Base-by-base conservation (phyloP, 805 yeast species). In the Yamadazyma takamatsuzukensis region DNA sequence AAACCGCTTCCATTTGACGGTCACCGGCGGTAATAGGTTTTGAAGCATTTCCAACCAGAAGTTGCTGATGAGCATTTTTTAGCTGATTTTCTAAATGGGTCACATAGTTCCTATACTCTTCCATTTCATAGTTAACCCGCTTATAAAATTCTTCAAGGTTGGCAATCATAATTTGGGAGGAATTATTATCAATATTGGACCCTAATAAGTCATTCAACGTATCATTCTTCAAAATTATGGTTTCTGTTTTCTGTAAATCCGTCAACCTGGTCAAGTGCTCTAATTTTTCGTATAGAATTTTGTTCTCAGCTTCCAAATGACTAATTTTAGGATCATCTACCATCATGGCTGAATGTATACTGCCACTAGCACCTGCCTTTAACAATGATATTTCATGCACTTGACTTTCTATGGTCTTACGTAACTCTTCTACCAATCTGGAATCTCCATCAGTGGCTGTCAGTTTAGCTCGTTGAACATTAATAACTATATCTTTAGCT, bases 401-500 rank as follows among this genome's bases (percentile, higher is more conserved):
- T 50, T 80, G 87, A 10, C 58, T 64, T 38, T 79, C 84, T n/a
- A 85, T 61, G 22, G 83, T 80, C 17, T 59, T 59, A 32, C 70
- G 64, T 33, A 87, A 64, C 29, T 71, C 74, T 39, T 72, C 77
- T 12, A 85, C 72, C 8, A 76, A 53, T 15, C 39, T 47, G 3
- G 56, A 30, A 30, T 62, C 71, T 8, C 39, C 32, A 11, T 70
- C 79, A 1, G 53, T 52, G 3, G 59, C 51, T 24, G 56, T 48
- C 14, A 48, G 29, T 44, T 69, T 74, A 44, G 72, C 70, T 37
- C 72, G 73, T 32, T 72, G 72, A 5, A 85, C 95, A 34, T 69
- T 72, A 47, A 89, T 70, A 9, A 78, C 69, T 31, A 93, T 78
- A 53, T 90, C 87, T 49, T 88, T 89, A 2, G 97, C 97, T 39